These are phyloP conservation scores for Evansstolkia leycettana DNA, from an alignment of 495 filamentous ascomycete species.

Conservation along the genomic window DNA sequence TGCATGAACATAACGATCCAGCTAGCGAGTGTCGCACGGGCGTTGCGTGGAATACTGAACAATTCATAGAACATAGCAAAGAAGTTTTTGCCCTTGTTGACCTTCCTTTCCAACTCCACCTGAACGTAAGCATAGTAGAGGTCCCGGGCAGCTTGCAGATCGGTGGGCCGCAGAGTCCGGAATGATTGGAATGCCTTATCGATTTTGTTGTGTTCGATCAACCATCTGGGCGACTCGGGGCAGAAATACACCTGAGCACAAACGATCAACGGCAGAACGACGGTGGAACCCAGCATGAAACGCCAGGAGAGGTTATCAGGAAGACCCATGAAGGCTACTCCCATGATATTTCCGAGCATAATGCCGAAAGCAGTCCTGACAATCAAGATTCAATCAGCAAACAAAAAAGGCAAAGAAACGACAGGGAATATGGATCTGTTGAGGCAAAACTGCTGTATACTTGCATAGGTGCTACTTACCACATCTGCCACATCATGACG, in stretches of 20 bases:
- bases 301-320: conserved; percentile 29
- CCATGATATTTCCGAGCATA: conserved; percentile 63
- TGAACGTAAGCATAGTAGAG: conserved; percentile 41
- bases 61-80: conserved; percentile 40
- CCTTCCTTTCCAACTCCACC: conserved; percentile 29
- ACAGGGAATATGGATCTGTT: too few species aligned
- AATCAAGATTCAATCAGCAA: too few species aligned
- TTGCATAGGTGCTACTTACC: conserved; percentile 5
- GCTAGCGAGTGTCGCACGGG: conserved; percentile 38
- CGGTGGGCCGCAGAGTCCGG: conserved; percentile 26
- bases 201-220: conserved; percentile 43
- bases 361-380: conserved; percentile 65
- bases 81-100: conserved; percentile 33
- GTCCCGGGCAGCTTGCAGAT: conserved; percentile 40
- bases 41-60: conserved; percentile 40
- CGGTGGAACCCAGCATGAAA: conserved; percentile 35
- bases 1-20: conserved; percentile 42
- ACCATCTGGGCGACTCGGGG: conserved; percentile 57
- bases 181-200: conserved; percentile 33
- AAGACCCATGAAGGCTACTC: conserved; percentile 48
- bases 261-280: conserved; percentile 30
- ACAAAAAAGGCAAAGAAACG: too few species aligned
- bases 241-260: conserved; percentile 45
- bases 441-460: too few species aligned
- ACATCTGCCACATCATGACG: conserved; percentile 54